phyloP scores from a whole-genome alignment of 164 flowering plant genomes.

The Vitis riparia region DNA sequence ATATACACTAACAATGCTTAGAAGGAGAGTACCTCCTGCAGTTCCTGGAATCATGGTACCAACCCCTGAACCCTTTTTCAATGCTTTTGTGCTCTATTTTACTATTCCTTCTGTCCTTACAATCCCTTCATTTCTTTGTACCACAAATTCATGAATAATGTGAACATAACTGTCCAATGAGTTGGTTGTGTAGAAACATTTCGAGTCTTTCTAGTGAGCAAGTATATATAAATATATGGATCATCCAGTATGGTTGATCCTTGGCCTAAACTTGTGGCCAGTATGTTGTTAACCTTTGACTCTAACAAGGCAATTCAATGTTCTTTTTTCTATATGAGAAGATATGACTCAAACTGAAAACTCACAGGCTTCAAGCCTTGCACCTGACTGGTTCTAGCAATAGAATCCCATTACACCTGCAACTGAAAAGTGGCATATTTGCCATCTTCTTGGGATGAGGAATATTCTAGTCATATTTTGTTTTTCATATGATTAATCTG shows the following conservation, averaged over 20 bases:
- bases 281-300: too few species aligned
- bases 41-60: conserved; percentile 88
- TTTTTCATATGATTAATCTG: too few species aligned
- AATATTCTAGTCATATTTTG: too few species aligned
- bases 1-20: conserved; percentile 68
- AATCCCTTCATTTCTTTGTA: neutral
- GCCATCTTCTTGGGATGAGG: neutral
- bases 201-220: too few species aligned
- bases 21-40: conserved; percentile 77
- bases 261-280: too few species aligned
- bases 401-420: neutral
- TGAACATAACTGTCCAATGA: neutral
- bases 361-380: neutral
- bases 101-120: neutral
- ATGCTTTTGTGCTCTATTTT: neutral
- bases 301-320: too few species aligned
- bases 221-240: too few species aligned
- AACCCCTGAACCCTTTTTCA: neutral
- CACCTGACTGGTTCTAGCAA: neutral
- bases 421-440: neutral
- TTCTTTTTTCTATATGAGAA: too few species aligned
- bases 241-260: too few species aligned
- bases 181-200: neutral
- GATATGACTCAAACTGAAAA: too few species aligned
- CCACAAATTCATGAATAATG: neutral